Percentiles rank a stretch among this genome's conserved stretches.
These are phyloP conservation scores for Dendrobium chrysotoxum DNA, from an alignment of 106 monocot genomes.

Conservation along the genomic window DNA sequence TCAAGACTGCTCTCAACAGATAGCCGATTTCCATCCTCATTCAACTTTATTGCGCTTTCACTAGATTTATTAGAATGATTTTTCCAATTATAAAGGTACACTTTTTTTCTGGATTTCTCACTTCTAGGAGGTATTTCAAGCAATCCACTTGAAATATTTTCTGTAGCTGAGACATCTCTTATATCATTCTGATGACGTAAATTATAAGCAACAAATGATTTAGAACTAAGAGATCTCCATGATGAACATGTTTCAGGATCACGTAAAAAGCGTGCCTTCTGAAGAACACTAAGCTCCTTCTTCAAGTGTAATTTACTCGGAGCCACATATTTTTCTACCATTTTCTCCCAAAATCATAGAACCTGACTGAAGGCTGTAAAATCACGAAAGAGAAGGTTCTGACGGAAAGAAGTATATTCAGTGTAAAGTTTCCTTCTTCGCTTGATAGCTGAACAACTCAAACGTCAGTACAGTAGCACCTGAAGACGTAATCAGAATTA, in stretches of 20 bases:
- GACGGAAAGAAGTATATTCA: background rate
- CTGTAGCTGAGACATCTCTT: slow-evolving; percentile 5
- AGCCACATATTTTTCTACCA: slow-evolving; percentile 60
- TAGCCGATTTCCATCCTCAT: slow-evolving; percentile 22
- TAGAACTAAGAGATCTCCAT: slow-evolving; percentile 77
- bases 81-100: slow-evolving; percentile 83
- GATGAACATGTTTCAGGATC: slow-evolving; percentile 94
- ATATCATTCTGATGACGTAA: slow-evolving; percentile 23
- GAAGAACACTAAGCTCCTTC: slow-evolving; percentile 70
- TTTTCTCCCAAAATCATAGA: slow-evolving; percentile 16
- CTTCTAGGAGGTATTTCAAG: slow-evolving; percentile 19
- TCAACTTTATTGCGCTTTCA: slow-evolving; percentile 43
- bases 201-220: slow-evolving; percentile 36
- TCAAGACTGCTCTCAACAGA: slow-evolving; percentile 31
- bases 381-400: background rate
- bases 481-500: background rate
- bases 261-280: slow-evolving; percentile 67
- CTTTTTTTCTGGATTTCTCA: slow-evolving; percentile 41
- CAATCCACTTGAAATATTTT: slow-evolving; percentile 16
- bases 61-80: slow-evolving; percentile 59
- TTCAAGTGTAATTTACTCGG: slow-evolving; percentile 95
- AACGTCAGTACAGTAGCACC: background rate
- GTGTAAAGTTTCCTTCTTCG: background rate
- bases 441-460: background rate
- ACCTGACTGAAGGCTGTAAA: background rate